A percentile compares a stretch with the other conserved stretches of the same genome.
Conservation (phyloP, 2,329 filamentous ascomycete species). For the Alternaria tenuissima region DNA sequence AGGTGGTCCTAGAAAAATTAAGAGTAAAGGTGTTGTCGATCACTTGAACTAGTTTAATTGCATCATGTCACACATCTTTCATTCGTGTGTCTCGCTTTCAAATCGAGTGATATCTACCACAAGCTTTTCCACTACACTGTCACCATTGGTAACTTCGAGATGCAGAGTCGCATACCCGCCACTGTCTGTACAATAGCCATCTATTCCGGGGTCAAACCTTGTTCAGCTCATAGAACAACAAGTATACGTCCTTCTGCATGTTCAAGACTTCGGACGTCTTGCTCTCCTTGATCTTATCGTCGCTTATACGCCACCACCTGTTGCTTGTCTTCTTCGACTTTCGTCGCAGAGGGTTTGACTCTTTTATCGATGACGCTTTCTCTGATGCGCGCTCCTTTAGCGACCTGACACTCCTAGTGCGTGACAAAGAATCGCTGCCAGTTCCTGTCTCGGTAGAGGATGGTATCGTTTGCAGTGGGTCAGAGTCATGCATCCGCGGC, state of each 20-base stretch:
- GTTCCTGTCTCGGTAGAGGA: slow-evolving; percentile 24
- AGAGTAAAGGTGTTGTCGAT: too few relatives aligned
- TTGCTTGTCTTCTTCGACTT: slow-evolving; percentile 68
- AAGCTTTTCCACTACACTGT: not conserved
- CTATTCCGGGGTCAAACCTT: slow-evolving; percentile 16
- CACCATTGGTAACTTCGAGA: not conserved
- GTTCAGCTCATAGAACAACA: slow-evolving; percentile 94
- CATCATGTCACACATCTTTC: not conserved
- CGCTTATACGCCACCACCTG: slow-evolving; percentile 97
- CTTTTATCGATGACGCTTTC: slow-evolving; percentile 56
- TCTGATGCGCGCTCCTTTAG: slow-evolving; percentile 45
- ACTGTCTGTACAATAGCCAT: not conserved
- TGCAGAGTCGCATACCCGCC: not conserved
- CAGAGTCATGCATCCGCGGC: slow-evolving; percentile 38
- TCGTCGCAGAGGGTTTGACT: slow-evolving; percentile 56
- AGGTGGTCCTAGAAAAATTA: not conserved
- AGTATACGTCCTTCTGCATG: slow-evolving; percentile 95
- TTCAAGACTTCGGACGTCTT: slow-evolving; percentile 89
- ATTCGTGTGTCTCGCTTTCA: not conserved
- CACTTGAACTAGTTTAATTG: not conserved
- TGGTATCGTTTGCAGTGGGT: slow-evolving; percentile 26
- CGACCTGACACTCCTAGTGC: slow-evolving; percentile 39
- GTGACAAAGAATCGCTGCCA: slow-evolving; percentile 27
- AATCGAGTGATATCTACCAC: slow-evolving; percentile 5
- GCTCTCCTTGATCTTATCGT: slow-evolving; percentile 94